Percentiles rank a stretch among this genome's conserved stretches.
These are phyloP conservation scores for Nicotiana noctiflora DNA, from an alignment of 257 asterid species.

Conservation along the genomic window DNA sequence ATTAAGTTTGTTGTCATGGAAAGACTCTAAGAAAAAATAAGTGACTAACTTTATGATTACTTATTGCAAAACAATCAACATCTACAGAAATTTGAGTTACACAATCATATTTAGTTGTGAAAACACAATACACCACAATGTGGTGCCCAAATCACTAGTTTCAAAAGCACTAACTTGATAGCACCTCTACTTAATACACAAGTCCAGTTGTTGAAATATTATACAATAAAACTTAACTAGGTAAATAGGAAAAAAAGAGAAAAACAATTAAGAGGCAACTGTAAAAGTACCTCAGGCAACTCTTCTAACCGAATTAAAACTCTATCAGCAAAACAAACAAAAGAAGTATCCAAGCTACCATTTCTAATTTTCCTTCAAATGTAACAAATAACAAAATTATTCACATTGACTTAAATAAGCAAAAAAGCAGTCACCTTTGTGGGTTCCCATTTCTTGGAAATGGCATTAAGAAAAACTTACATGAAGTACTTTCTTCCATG, in stretches of 20 bases:
- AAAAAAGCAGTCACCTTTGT: slow-evolving; percentile 33
- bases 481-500: too few species aligned
- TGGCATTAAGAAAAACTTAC: slow-evolving; percentile 30
- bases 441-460: slow-evolving; percentile 63
- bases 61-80: background rate
- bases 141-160: background rate
- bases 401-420: background rate
- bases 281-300: too few species aligned
- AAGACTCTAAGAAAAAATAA: background rate
- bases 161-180: background rate
- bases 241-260: too few species aligned
- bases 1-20: background rate
- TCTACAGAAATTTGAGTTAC: background rate
- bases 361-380: background rate
- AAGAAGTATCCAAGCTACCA: too few species aligned
- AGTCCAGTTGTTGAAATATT: background rate
- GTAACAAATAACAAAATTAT: background rate
- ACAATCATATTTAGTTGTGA: background rate
- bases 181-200: background rate
- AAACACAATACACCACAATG: background rate
- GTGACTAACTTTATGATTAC: background rate
- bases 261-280: too few species aligned
- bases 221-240: background rate
- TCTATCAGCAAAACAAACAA: too few species aligned
- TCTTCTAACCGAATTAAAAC: too few species aligned